Conservation (phyloP, 805 yeast species). For the Kregervanrija pseudodelftensis region DNA sequence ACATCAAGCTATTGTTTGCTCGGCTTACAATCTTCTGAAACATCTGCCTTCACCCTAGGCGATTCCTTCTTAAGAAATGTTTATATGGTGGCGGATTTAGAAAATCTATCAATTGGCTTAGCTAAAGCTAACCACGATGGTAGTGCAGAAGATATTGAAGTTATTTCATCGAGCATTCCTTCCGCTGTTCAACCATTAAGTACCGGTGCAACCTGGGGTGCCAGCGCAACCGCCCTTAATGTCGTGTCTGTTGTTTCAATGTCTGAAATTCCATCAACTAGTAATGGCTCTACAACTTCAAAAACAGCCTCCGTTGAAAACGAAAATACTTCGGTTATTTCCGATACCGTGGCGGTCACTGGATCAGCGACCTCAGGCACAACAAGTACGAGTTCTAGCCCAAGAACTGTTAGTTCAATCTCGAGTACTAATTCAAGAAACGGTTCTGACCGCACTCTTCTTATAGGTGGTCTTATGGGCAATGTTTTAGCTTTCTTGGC, state of each 20-base stretch:
- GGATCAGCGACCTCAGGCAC: not conserved
- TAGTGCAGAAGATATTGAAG: constrained; percentile 31
- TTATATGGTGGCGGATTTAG: constrained; percentile 51
- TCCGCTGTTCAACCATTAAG: constrained; percentile 39
- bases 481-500: constrained; percentile 35
- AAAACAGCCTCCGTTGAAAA: not conserved
- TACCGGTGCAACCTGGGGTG: constrained; percentile 35
- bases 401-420: constrained; percentile 3
- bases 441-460: constrained; percentile 17
- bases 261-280: constrained; percentile 3
- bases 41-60: constrained; percentile 39
- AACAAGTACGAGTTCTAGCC: not conserved
- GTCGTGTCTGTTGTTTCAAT: constrained; percentile 2
- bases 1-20: constrained; percentile 35
- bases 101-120: constrained; percentile 34
- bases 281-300: not conserved
- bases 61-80: constrained; percentile 46
- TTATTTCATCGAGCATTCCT: constrained; percentile 39
- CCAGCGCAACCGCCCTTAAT: constrained; percentile 1
- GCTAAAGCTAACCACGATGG: constrained; percentile 28
- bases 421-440: not conserved
- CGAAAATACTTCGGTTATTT: not conserved
- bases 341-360: not conserved
- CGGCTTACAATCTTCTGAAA: constrained; percentile 31
- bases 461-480: constrained; percentile 49